Base-by-base conservation (phyloP, 2,329 filamentous ascomycete species). In the Aspergillus oerlinghausenensis region DNA sequence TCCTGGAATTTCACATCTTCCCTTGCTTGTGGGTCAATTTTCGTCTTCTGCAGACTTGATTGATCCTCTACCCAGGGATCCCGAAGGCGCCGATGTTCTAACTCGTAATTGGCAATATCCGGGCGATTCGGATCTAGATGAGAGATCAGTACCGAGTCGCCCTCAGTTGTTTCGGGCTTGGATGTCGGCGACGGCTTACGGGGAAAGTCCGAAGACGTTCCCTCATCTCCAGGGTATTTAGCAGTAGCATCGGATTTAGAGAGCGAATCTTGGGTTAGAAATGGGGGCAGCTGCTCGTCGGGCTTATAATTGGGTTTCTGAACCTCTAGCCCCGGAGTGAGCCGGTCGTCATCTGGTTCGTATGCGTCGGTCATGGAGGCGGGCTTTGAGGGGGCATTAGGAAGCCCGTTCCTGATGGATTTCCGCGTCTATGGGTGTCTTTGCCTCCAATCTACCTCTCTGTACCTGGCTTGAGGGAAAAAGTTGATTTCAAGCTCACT, bases 91-190 rank as follows among this genome's bases (percentile, higher is more conserved):
- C 82, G 79, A 61, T 79, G 70, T 60, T 76, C 74, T 60, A 80
- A 82, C 56, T 84, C 87, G 67, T 75, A 45, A 69, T 62, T 75
- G 75, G 86, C 86, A 67, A 90, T 82, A 51, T 91, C 86, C 51
- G 83, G 85, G 63, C 79, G 79, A 67, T 85, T 84, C 66, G 85
- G 84, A 67, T 79, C 83, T 77, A 92, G 80, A 70, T 81, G 79
- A 56, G 77, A 75, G 60, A 93, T 80, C 71, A 93, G 79, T 61
- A 90, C 85, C 64, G 80, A 61, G 60, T 68, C 65, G 64, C 66
- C 83, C 80, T 89, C 85, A 65, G 82, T 84, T 68, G 83, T 82
- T 59, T 69, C 69, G 52, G 65, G 61, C 61, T 64, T 67, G 57
- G 65, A 58, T 57, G 62, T 63, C 59, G 62, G 67, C 58, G 63